Conservation (phyloP, 2,329 filamentous ascomycete genomes). For the Neonectria neomacrospora region DNA sequence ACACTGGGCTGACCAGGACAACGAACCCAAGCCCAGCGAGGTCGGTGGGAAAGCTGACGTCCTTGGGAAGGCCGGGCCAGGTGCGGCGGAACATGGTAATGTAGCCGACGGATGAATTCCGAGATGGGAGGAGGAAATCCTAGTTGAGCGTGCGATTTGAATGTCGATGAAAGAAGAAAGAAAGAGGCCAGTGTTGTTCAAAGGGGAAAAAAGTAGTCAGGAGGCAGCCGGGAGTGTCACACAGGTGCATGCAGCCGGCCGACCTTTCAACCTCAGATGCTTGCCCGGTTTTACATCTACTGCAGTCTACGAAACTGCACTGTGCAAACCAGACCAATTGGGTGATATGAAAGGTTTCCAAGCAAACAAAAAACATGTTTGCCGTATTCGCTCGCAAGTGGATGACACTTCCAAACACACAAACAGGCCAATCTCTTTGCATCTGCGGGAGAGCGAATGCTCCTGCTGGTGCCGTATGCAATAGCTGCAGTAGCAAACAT, state of each 20-base stretch:
- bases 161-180: background rate
- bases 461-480: background rate
- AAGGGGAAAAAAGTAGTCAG: background rate
- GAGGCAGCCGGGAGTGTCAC: background rate
- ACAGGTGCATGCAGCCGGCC: constrained; percentile 12
- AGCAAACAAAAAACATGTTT: background rate
- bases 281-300: background rate
- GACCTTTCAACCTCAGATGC: background rate
- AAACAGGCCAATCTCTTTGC: background rate
- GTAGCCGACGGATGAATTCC: background rate
- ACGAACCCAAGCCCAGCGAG: constrained; percentile 77
- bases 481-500: background rate
- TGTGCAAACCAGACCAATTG: background rate
- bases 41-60: constrained; percentile 72
- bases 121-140: background rate
- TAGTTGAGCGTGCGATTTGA: background rate
- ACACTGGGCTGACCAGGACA: background rate
- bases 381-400: background rate
- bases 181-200: background rate
- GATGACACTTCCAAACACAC: background rate
- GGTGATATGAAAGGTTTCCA: background rate
- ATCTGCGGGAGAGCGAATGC: background rate
- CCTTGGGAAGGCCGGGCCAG: constrained; percentile 74
- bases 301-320: background rate
- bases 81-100: constrained; percentile 77